Base-by-base conservation (phyloP, 306 rosid species). In the Pyrus communis region DNA sequence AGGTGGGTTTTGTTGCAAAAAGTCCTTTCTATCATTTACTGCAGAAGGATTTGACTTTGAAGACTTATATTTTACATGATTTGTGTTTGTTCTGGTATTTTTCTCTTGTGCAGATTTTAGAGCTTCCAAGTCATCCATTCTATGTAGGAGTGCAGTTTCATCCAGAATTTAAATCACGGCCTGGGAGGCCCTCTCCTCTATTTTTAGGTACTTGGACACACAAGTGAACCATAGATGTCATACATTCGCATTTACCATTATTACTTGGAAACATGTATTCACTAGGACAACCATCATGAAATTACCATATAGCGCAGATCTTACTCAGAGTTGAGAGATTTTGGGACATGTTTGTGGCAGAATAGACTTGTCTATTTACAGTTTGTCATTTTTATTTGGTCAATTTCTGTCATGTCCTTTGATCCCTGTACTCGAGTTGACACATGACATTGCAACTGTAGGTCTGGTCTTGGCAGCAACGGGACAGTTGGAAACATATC, bases 91-190 rank as follows among this genome's bases (percentile, higher is more conserved):
- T 69, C 54, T 25, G 59, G 66, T 49, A 74, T 60, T 67, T 77
- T 71, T 33, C 74, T 85, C 17, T 59, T 77, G 19, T 75, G 82
- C 97, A 96, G 99, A 89, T 96, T 84, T 82, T 92, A 51, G 99
- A 96, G 88, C 88, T 91, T 82, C 96, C 97, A 77, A 81, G 84
- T 75, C 99, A 96, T 88, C 93, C 97, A 68, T 96, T 84, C 87
- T 96, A 86, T 57, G 90, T 96, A 35, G 97, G 99, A 42, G 97
- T 88, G 80, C 99, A 96, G 81, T 96, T 96, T 81, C 98, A 96
- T 83, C 99, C 98, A 35, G 99, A 96, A 85, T 96, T 96, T 80
- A 96, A 96, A 87, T 96, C 99, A 23, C 92, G 98, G 74, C 99
- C 98, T 3, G 87, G 80, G 69, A 92, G 89, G 82, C 97, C 99